A percentile compares a stretch with the other conserved stretches of the same genome.
Conservation (phyloP, 495 filamentous ascomycete genomes). For the Neurospora cerealis region DNA sequence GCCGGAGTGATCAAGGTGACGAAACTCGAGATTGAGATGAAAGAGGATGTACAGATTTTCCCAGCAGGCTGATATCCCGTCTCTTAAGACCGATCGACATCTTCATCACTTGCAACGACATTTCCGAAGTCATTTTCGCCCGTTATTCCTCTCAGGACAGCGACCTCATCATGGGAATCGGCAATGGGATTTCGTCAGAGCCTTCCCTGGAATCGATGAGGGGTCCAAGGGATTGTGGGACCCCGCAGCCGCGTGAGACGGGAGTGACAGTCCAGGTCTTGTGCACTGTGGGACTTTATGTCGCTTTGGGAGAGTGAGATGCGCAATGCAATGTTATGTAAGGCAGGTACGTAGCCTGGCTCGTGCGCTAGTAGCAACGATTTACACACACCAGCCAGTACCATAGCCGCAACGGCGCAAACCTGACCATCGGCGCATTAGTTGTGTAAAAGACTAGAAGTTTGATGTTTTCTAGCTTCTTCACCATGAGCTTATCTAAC, state of each 20-base stretch:
- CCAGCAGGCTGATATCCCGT: background rate
- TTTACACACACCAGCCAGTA: background rate
- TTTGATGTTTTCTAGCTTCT: background rate
- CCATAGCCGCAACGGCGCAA: background rate
- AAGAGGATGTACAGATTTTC: background rate
- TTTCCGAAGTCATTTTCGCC: background rate
- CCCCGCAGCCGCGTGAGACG: background rate
- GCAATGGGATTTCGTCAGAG: constrained; percentile 14
- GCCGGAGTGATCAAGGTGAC: background rate
- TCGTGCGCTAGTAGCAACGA: constrained; percentile 1
- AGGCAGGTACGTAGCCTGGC: constrained; percentile 1
- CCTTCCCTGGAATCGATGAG: background rate
- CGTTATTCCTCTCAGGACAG: background rate
- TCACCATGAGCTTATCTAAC: background rate
- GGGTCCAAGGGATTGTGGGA: constrained; percentile 2
- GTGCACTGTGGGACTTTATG: background rate
- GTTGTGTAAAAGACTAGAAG: background rate
- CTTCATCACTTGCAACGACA: background rate
- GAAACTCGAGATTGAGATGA: background rate
- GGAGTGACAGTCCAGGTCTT: background rate
- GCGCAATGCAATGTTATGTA: constrained; percentile 5
- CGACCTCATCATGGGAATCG: background rate
- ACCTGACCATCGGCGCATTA: background rate
- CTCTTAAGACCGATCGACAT: background rate
- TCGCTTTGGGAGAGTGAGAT: background rate